These are phyloP conservation scores for Colletotrichum horii DNA, from an alignment of 2,329 filamentous ascomycete genomes.

Conservation along the genomic window DNA sequence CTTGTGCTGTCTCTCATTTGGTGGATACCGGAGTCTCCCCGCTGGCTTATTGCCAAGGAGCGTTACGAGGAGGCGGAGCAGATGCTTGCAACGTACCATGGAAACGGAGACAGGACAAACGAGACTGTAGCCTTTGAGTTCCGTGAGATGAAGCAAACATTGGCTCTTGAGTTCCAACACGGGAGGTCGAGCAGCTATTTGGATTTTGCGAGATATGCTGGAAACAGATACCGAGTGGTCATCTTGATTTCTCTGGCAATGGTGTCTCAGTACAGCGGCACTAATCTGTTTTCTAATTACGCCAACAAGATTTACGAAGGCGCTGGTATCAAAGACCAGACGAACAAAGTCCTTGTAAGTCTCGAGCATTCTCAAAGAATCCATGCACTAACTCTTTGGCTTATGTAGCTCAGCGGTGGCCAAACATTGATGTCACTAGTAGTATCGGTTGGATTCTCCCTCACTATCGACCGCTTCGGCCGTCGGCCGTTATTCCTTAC, in stretches of 20 bases:
- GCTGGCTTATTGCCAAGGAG: conserved; percentile 35
- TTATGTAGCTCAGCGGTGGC: background rate
- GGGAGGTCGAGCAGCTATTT: background rate
- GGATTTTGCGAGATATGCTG: background rate
- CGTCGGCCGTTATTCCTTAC: background rate
- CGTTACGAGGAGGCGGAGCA: conserved; percentile 32
- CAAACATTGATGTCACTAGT: background rate
- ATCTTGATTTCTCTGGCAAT: background rate
- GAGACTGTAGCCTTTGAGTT: background rate
- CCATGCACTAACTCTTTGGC: background rate
- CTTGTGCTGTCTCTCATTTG: background rate
- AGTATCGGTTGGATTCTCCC: background rate
- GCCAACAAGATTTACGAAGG: background rate
- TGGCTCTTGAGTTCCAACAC: background rate
- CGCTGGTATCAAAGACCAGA: background rate
- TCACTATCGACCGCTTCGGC: background rate
- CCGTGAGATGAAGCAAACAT: background rate
- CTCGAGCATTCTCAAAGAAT: background rate
- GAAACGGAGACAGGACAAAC: conserved; percentile 50
- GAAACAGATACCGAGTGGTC: background rate
- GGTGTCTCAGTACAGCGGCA: background rate
- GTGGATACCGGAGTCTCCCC: conserved; percentile 33
- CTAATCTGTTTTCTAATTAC: background rate
- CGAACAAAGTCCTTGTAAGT: background rate
- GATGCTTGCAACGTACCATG: conserved; percentile 45